Percentiles rank a stretch among this genome's conserved stretches.
These are phyloP conservation scores for Pichia sp. DNA, from an alignment of 1,139 yeast genomes.

Conservation along the genomic window DNA sequence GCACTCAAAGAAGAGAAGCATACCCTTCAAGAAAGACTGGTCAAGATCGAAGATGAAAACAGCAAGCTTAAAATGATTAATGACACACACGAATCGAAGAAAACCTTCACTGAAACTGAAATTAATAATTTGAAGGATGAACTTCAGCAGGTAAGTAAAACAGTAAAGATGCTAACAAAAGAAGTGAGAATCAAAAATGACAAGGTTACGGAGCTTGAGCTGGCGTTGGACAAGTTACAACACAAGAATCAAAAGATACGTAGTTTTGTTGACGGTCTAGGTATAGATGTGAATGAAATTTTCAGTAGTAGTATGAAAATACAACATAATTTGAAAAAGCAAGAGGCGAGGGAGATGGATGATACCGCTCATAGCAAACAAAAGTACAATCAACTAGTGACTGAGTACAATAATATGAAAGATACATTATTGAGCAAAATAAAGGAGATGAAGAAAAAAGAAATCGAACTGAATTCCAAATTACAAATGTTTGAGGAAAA, in stretches of 20 bases:
- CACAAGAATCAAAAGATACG: neutral
- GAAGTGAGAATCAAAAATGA: slow-evolving; percentile 1
- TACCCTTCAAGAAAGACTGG: slow-evolving; percentile 9
- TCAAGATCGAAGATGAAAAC: slow-evolving; percentile 10
- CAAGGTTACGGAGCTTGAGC: slow-evolving; percentile 3
- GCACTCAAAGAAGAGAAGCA: slow-evolving; percentile 8
- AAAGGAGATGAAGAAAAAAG: slow-evolving; percentile 12
- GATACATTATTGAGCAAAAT: slow-evolving; percentile 23
- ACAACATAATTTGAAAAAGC: neutral
- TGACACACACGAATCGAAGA: neutral
- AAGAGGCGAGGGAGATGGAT: neutral
- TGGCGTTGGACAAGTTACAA: slow-evolving; percentile 3
- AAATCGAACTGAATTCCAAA: slow-evolving; percentile 14
- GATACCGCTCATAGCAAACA: neutral
- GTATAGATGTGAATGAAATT: slow-evolving; percentile 4
- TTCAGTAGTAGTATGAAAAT: slow-evolving; percentile 2
- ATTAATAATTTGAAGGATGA: neutral
- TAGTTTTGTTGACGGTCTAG: neutral
- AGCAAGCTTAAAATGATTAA: neutral
- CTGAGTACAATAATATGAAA: slow-evolving; percentile 25
- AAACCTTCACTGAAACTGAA: neutral
- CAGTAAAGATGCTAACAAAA: slow-evolving; percentile 6
- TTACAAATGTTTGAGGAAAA: slow-evolving; percentile 10
- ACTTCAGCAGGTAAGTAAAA: slow-evolving; percentile 6
- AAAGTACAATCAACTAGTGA: slow-evolving; percentile 13